Evolutionary conservation across 208 protist genomes (phyloP), one percentile per base, ranked within the genome.

Genomic region (Crithidia sp.): DNA sequence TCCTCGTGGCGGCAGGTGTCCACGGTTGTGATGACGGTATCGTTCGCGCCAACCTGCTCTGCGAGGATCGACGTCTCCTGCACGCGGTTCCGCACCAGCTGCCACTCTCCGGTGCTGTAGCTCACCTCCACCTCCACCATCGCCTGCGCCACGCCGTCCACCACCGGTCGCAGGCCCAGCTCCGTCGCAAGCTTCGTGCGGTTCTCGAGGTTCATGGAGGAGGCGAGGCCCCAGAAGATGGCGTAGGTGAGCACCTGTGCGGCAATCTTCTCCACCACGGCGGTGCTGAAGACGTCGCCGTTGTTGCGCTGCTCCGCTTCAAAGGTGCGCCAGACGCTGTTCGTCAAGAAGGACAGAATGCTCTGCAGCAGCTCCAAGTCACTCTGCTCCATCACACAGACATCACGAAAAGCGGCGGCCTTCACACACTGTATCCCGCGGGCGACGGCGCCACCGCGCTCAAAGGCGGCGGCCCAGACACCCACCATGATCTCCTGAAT

Each of bases 1-100:
- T 97, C 92, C 76, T 99, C 95, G 78, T 99, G 98, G 7, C 98
- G 90, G 43, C 92, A 94, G 13, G 99, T 99, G 83, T 99, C 99
- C 12, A 99, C 86, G 8, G 99, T 99, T 16, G 98, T 92, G 65
- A 99, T 98, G 14, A 99, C 93, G 3, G 97, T 95, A 82, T 99
- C 97, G 74, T 95, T 92, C 17, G 86, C 83, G 3, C 91, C 86
- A 7, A 99, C 90, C 71, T 98, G 89, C 76, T 98, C 90, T 12
- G 97, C 88, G 44, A 93, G 85, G 47, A 99, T 86, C 9, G 96
- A 89, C 9, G 94, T 92, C 57, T 79, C 65, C 66, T 87, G 76
- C 50, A 99, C 94, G 37, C 87, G 84, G 19, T 90, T 70, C 55
- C 86, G 85, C 66, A 95, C 85, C 44, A 75, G 60, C 45, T 62